These are phyloP conservation scores for Limnanthes douglasii DNA, from an alignment of 345 rosid species.

Conservation along the genomic window DNA sequence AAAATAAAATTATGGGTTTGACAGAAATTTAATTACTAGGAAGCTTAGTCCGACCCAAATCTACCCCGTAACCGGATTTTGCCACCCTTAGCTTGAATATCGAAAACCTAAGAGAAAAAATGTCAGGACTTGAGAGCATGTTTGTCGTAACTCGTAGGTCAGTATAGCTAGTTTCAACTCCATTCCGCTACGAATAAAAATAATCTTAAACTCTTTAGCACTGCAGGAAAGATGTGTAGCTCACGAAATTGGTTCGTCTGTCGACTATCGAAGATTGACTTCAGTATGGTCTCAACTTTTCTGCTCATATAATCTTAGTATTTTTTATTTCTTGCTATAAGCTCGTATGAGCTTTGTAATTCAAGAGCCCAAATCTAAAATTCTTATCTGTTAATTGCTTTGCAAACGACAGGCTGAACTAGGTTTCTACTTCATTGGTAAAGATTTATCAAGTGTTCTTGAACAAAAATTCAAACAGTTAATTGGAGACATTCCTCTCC, in stretches of 20 bases:
- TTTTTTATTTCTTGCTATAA: neutral
- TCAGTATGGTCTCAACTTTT: constrained; percentile 29
- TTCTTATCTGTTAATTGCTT: constrained; percentile 5
- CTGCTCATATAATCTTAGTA: neutral
- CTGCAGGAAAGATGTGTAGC: constrained; percentile 60
- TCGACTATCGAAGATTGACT: constrained; percentile 83
- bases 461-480: constrained; percentile 55
- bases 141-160: no score
- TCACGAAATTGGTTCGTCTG: constrained; percentile 82
- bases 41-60: no score
- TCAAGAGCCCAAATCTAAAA: constrained; percentile 2
- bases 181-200: constrained; percentile 1
- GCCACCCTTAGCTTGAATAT: no score
- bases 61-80: no score
- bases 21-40: no score
- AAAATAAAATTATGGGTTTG: no score
- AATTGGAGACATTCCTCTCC: constrained; percentile 37
- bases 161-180: no score
- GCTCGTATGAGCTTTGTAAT: constrained; percentile 8
- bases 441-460: constrained; percentile 37
- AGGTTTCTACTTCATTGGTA: constrained; percentile 85
- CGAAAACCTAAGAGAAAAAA: no score
- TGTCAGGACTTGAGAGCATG: no score
- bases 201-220: constrained; percentile 7
- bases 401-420: constrained; percentile 64